Conservation (phyloP, 1,284 basidiomycete species). For the Pholiota adiposa region DNA sequence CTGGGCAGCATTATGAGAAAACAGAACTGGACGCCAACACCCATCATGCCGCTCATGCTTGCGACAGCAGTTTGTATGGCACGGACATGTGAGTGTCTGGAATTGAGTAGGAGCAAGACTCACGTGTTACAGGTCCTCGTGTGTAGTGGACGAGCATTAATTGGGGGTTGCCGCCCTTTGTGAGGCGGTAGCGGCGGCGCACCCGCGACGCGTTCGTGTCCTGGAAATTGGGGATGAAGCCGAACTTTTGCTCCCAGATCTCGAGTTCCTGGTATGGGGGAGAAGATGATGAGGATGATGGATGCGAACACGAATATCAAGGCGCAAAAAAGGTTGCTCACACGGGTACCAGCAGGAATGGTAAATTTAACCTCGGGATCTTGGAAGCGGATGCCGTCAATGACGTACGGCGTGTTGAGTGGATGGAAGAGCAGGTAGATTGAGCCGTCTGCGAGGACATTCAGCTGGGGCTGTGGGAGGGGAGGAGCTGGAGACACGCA, state of each 20-base stretch:
- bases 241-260: constrained; percentile 69
- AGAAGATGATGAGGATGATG: background rate
- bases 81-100: constrained; percentile 9
- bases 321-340: constrained; percentile 36
- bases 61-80: constrained; percentile 7
- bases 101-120: constrained; percentile 33
- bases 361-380: constrained; percentile 66
- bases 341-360: constrained; percentile 55
- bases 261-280: constrained; percentile 64
- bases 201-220: constrained; percentile 66
- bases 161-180: constrained; percentile 70
- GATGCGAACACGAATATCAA: background rate
- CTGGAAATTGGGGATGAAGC: constrained; percentile 68
- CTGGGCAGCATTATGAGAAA: constrained; percentile 37
- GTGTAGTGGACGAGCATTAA: constrained; percentile 76
- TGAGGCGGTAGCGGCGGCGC: constrained; percentile 69
- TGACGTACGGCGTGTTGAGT: constrained; percentile 58
- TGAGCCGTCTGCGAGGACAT: constrained; percentile 59
- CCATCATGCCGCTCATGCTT: background rate
- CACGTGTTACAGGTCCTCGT: constrained; percentile 62
- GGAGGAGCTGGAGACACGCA: constrained; percentile 33
- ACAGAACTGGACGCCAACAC: background rate
- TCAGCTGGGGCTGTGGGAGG: background rate
- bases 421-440: constrained; percentile 64
- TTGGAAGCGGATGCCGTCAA: constrained; percentile 73